These are phyloP conservation scores for Penicillium sp. DNA, from an alignment of 2,329 filamentous ascomycete genomes.

Conservation along the genomic window DNA sequence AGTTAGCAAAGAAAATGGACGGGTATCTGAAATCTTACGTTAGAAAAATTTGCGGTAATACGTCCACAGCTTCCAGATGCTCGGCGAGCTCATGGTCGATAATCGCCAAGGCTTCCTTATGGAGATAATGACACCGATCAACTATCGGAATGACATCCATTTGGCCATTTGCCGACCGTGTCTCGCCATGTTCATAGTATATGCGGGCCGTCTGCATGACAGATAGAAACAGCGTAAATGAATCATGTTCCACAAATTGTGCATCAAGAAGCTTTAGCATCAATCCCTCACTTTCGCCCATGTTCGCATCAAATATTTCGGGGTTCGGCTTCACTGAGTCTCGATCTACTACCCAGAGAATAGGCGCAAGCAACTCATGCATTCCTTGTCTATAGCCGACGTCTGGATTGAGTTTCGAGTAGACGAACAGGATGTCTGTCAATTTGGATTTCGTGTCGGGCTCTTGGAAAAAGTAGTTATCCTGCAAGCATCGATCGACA, in stretches of 20 bases:
- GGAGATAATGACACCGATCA: slow-evolving; percentile 79
- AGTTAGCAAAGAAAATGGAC: slow-evolving; percentile 8
- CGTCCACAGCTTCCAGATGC: slow-evolving; percentile 78
- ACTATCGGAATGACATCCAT: slow-evolving; percentile 69
- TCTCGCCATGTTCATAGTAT: slow-evolving; percentile 74
- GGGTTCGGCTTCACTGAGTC: slow-evolving; percentile 66
- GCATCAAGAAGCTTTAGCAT: slow-evolving; percentile 69
- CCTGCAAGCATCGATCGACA: slow-evolving; percentile 84
- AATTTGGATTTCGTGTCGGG: slow-evolving; percentile 75
- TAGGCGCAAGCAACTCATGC: slow-evolving; percentile 90
- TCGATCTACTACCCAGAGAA: slow-evolving; percentile 77
- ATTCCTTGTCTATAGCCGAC: slow-evolving; percentile 96
- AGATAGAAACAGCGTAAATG: slow-evolving; percentile 78
- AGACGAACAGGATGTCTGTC: slow-evolving; percentile 87
- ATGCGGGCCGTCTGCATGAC: slow-evolving; percentile 84
- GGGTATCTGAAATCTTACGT: slow-evolving; percentile 58
- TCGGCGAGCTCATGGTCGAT: slow-evolving; percentile 79
- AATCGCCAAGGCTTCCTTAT: slow-evolving; percentile 73
- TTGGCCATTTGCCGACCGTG: slow-evolving; percentile 43
- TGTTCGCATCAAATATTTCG: slow-evolving; percentile 7
- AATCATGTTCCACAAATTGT: slow-evolving; percentile 80
- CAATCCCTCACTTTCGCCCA: slow-evolving; percentile 44
- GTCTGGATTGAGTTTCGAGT: slow-evolving; percentile 85
- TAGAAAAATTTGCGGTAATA: slow-evolving; percentile 94
- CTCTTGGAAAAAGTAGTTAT: slow-evolving; percentile 85